Evolutionary conservation across 306 rosid genomes (phyloP), one percentile per base, ranked within the genome.

Genomic region (Corylus heterophylla): DNA sequence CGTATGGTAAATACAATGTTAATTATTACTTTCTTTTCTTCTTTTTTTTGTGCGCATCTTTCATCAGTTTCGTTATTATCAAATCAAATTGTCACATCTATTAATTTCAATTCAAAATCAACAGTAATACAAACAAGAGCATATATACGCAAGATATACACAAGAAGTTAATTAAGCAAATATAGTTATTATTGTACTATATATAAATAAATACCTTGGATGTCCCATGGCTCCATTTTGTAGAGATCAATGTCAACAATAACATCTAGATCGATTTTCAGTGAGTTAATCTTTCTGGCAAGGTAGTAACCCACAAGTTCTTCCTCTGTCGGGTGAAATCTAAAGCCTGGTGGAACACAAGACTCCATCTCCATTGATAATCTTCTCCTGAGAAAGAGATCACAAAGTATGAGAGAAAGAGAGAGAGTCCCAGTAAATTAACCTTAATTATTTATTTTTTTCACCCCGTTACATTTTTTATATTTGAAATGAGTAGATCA

Each of bases 291-390:
- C 92, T 94, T 94, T 84, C 96, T 89, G 80, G 87, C 86, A 47
- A 94, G 96, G 69, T 94, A 94, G 87, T 94, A 94, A 42, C 97
- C 98, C 48, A 94, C 98, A 68, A 94, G 94, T 79, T 94, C 98
- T 66, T 92, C 98, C 77, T 94, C 98, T n/a, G 98, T 94, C n/a
- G 98, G 98, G 73, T 89, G 98, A 92, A 94, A 94, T 84, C 98
- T 86, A 51, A 94, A 94, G 39, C 98, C 98, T 44, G 98, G 98
- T 64, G 98, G 98, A 5, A 94, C 97, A 84, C 94, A 83, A 58
- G 94, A 90, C 81, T 92, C 98, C 92, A 89, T 90, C 79, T 92
- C 91, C 83, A 87, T 84, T 75, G 75, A 69, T 80, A 79, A 63
- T 81, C 84, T 86, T 63, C 80, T 83, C 85, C 87, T 83, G 82